These are phyloP conservation scores for Sequoia sempervirens DNA, from an alignment of 75 land plant genomes.

Conservation along the genomic window DNA sequence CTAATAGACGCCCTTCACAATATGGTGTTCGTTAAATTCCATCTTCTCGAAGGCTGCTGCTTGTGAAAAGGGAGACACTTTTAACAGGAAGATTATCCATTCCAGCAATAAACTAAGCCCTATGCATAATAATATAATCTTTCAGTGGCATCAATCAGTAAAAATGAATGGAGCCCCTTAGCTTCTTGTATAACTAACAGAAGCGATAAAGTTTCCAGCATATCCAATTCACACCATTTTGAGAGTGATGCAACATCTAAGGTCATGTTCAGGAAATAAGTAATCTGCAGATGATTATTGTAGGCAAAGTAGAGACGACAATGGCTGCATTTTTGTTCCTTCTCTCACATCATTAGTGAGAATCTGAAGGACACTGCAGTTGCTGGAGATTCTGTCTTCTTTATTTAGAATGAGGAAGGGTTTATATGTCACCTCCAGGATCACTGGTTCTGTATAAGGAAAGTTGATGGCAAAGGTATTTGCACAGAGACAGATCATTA, in stretches of 20 bases:
- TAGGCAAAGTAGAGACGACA: background rate
- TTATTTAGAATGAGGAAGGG: too few species aligned
- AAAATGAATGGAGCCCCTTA: background rate
- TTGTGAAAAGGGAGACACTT: conserved; percentile 13
- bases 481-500: too few species aligned
- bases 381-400: background rate
- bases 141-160: background rate
- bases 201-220: background rate
- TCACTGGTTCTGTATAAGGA: too few species aligned
- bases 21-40: conserved; percentile 12
- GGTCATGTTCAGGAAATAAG: background rate
- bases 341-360: conserved; percentile 7
- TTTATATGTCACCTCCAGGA: too few species aligned
- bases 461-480: too few species aligned
- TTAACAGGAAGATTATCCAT: conserved; percentile 1
- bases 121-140: conserved; percentile 2
- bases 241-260: background rate
- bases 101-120: background rate
- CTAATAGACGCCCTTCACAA: conserved; percentile 28
- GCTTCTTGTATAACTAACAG: background rate
- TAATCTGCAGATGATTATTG: background rate
- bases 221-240: background rate
- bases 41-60: conserved; percentile 17
- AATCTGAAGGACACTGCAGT: background rate
- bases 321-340: conserved; percentile 2